phyloP scores from a whole-genome alignment of 257 asterid species.

The Lantana camara region DNA sequence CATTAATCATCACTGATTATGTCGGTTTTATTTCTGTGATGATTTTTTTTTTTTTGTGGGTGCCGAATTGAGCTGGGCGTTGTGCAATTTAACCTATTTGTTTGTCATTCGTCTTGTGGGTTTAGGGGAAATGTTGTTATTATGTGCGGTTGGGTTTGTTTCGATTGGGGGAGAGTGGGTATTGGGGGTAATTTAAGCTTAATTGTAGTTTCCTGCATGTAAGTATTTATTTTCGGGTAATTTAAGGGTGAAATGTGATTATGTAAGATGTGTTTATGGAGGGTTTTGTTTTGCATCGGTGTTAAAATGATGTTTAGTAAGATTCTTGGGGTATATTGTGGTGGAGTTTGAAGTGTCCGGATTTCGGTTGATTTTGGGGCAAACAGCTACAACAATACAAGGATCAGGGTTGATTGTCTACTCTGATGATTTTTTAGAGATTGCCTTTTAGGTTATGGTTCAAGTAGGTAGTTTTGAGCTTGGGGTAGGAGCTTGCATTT shows the following conservation, averaged over 20 bases:
- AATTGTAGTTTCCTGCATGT: not conserved
- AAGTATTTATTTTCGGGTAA: not conserved
- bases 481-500: not conserved
- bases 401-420: not conserved
- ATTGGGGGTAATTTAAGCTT: conserved; percentile 20
- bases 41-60: too few species aligned
- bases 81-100: conserved; percentile 18
- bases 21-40: not conserved
- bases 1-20: conserved; percentile 5
- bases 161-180: conserved; percentile 27
- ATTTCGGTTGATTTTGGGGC: conserved; percentile 18
- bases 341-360: not conserved
- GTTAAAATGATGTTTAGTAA: conserved; percentile 3
- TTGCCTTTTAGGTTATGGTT: conserved; percentile 4
- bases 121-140: conserved; percentile 19
- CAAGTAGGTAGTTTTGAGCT: conserved; percentile 12
- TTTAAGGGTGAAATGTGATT: conserved; percentile 13
- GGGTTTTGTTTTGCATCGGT: conserved; percentile 1
- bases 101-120: conserved; percentile 8
- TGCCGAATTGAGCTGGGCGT: conserved; percentile 17
- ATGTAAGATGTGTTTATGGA: not conserved
- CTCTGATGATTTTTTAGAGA: not conserved
- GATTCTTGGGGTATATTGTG: not conserved
- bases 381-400: not conserved
- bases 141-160: not conserved